phyloP scores from a whole-genome alignment of 2,329 filamentous ascomycete species.

The Cyanodermella asteris region DNA sequence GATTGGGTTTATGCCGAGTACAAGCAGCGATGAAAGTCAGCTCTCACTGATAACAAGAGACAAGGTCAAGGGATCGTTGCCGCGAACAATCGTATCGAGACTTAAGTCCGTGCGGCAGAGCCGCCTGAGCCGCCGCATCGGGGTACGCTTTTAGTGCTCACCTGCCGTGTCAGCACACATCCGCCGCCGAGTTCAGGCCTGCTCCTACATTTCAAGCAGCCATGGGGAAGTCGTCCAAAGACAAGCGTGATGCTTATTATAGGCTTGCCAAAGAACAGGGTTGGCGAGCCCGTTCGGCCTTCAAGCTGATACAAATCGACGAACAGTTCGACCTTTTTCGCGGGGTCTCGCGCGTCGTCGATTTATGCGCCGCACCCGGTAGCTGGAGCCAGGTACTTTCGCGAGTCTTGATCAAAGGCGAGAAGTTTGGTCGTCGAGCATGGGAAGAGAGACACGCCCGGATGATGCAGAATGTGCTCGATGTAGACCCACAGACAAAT shows the following conservation, averaged over 20 bases:
- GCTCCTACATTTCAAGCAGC: no score
- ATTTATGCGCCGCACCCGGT: constrained; percentile 84
- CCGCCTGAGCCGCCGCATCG: no score
- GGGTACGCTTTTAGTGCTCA: no score
- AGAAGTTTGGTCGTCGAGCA: constrained; percentile 65
- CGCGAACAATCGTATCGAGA: no score
- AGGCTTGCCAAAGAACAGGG: constrained; percentile 95
- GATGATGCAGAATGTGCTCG: constrained; percentile 39
- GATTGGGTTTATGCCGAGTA: no score
- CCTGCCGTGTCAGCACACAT: no score
- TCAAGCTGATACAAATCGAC: constrained; percentile 91
- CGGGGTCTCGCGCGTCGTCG: constrained; percentile 76
- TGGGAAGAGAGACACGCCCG: constrained; percentile 69
- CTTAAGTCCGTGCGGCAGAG: no score
- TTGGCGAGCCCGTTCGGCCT: constrained; percentile 88
- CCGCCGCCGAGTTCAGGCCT: no score
- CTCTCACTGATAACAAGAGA: no score
- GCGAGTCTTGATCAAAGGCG: constrained; percentile 76
- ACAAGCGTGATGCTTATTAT: constrained; percentile 96
- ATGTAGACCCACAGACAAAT: constrained; percentile 5
- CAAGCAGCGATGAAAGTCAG: no score
- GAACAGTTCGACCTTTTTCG: constrained; percentile 90
- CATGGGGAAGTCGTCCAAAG: constrained; percentile 96
- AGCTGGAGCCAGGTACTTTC: constrained; percentile 97
- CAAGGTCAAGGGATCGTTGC: no score